Base-by-base conservation (phyloP, 2,329 filamentous ascomycete species). In the Rhinocladiella similis region DNA sequence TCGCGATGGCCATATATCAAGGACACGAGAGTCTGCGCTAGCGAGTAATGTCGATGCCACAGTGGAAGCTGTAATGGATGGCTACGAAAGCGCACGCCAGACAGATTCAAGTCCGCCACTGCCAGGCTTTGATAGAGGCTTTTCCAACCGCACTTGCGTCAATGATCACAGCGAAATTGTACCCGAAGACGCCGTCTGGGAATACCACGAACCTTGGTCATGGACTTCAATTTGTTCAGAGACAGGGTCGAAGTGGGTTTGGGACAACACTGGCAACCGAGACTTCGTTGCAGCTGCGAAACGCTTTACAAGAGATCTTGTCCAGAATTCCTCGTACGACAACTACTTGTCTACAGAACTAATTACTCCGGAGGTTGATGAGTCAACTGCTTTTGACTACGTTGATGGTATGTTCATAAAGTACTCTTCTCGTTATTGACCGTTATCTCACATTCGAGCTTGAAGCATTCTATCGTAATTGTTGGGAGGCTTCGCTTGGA, bases 401-500 rank as follows among this genome's bases (percentile, higher is more conserved):
- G 53, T 55, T 12, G 39, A 55, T 18, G 53, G 53, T 55, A 36
- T n/a, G 53, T 45, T 7, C 10, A 33, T 33, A 33, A 4, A 3
- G 10, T 9, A 12, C 29, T 33, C 29, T 33, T 12, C 29, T 33
- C 29, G 29, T 7, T 33, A 12, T 33, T 33, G 29, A 33, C 29
- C 29, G 29, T 9, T 12, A 33, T 9, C 29, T 33, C 29, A 33
- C 29, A 33, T 33, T 33, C 10, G 29, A 33, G 29, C 29, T 46
- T 27, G 13, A 19, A 56, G 54, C 54, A 9, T 56, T 56, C 42
- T 56, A 20, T 36, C 20, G 50, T n/a, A 47, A 52, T 22, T 51
- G 48, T 25, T 56, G 54, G 54, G 54, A 56, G 36, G 41, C 54
- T 14, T 33, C 46, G 20, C 13, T 56, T 20, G 54, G 48, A 16